A percentile compares a stretch with the other conserved stretches of the same genome.
phyloP scores from a whole-genome alignment of 257 asterid species.

The Fraxinus pennsylvanica region DNA sequence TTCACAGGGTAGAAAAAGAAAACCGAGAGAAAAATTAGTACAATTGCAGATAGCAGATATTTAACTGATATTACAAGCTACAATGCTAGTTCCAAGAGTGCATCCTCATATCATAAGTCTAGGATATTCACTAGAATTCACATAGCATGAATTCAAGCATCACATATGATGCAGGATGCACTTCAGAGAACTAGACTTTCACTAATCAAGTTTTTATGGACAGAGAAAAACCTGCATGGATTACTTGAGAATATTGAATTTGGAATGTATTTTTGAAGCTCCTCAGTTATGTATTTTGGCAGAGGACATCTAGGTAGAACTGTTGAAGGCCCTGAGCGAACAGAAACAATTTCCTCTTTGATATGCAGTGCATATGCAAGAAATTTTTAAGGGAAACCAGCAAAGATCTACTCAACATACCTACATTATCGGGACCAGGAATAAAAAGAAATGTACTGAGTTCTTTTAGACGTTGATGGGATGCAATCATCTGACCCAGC shows the following conservation, averaged over 20 bases:
- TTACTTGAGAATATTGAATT: conserved; percentile 77
- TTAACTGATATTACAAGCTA: conserved; percentile 11
- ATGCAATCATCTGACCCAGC: conserved; percentile 80
- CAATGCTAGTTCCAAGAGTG: conserved; percentile 11
- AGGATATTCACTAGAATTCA: background rate
- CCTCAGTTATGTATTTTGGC: conserved; percentile 86
- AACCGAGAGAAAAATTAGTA: conserved; percentile 3
- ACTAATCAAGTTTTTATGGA: conserved; percentile 8
- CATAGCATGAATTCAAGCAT: conserved; percentile 4
- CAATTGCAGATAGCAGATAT: background rate
- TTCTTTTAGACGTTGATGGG: conserved; percentile 72
- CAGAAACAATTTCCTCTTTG: background rate
- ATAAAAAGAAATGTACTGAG: conserved; percentile 80
- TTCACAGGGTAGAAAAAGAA: background rate
- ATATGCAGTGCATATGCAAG: conserved; percentile 17
- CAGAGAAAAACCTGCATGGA: conserved; percentile 79
- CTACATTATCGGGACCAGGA: conserved; percentile 97
- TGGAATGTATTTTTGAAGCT: conserved; percentile 67
- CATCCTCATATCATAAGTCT: background rate
- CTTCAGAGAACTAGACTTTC: background rate
- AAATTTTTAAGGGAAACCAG: conserved; percentile 22
- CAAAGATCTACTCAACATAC: conserved; percentile 43
- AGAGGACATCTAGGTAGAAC: conserved; percentile 76
- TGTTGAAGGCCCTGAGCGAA: conserved; percentile 75
- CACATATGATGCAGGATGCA: conserved; percentile 6